Evolutionary conservation across 352 stramenopile species (phyloP).

Genomic region (Phytophthora fragariae): DNA sequence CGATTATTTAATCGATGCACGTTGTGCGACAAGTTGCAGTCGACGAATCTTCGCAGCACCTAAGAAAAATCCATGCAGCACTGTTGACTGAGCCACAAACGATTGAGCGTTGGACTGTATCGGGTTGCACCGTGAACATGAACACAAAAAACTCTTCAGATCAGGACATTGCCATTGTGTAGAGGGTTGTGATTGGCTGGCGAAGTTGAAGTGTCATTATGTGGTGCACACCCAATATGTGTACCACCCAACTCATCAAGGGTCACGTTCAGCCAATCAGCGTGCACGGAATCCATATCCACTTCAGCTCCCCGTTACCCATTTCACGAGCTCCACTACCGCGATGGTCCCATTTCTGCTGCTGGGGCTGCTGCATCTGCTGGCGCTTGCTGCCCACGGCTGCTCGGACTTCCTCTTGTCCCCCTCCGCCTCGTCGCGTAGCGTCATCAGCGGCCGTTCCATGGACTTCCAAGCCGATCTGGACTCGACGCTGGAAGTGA

Average conservation of each 20-base stretch:
- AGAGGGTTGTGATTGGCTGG: background rate
- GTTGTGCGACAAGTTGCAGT: conserved; percentile 4
- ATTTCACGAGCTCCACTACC: background rate
- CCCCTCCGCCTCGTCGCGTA: conserved; percentile 15
- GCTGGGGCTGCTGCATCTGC: background rate
- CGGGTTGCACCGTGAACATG: background rate
- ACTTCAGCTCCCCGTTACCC: background rate
- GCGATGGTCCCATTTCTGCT: background rate
- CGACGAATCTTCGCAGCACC: background rate
- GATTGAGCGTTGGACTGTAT: background rate
- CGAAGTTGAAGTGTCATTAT: background rate
- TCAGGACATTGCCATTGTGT: no score
- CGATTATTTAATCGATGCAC: conserved; percentile 4
- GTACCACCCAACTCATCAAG: background rate
- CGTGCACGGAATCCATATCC: background rate
- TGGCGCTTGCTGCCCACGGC: background rate
- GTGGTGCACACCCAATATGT: background rate
- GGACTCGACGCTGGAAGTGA: conserved; percentile 51
- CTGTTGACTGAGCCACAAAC: background rate
- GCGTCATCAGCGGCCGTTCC: conserved; percentile 55
- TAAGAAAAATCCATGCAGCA: background rate
- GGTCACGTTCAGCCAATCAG: background rate
- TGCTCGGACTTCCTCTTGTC: conserved; percentile 78
- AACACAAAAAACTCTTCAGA: background rate
- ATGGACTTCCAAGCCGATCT: conserved; percentile 73